phyloP scores from a whole-genome alignment of 148 eudicot species.

The Rheum nobile region DNA sequence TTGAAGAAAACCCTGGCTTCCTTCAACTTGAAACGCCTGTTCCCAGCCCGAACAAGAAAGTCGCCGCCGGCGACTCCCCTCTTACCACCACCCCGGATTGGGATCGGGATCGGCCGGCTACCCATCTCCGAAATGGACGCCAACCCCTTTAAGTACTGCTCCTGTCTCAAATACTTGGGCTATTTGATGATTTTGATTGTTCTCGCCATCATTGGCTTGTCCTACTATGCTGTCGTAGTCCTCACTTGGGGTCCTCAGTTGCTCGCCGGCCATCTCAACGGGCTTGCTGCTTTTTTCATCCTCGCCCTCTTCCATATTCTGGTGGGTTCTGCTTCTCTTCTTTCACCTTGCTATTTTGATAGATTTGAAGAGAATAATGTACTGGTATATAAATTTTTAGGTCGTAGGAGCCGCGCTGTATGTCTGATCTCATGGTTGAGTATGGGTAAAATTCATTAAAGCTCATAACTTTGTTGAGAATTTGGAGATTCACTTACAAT shows the following conservation, averaged over 20 bases:
- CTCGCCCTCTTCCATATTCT: slow-evolving; percentile 49
- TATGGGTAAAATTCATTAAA: background rate
- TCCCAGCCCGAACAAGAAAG: slow-evolving; percentile 24
- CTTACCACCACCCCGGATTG: slow-evolving; percentile 16
- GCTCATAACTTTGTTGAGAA: background rate
- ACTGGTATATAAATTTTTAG: background rate
- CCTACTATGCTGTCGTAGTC: slow-evolving; percentile 68
- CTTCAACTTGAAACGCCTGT: slow-evolving; percentile 31
- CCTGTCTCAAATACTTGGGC: slow-evolving; percentile 57
- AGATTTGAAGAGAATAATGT: background rate
- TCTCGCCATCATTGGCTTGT: slow-evolving; percentile 35
- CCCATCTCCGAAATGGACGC: slow-evolving; percentile 25
- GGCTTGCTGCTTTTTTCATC: slow-evolving; percentile 32
- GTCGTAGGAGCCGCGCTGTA: background rate
- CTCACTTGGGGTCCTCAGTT: slow-evolving; percentile 61
- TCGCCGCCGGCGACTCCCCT: slow-evolving; percentile 13
- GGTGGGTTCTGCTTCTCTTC: slow-evolving; percentile 22
- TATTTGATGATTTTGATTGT: slow-evolving; percentile 64
- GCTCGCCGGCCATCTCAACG: slow-evolving; percentile 31
- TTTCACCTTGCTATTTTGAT: background rate
- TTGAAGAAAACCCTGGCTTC: slow-evolving; percentile 25
- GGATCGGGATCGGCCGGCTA: slow-evolving; percentile 16
- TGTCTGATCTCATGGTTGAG: background rate
- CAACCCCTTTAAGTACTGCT: slow-evolving; percentile 63
- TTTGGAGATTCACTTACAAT: background rate